phyloP scores from a whole-genome alignment of 208 protist species.

The Acanthamoeba lenticulata region DNA sequence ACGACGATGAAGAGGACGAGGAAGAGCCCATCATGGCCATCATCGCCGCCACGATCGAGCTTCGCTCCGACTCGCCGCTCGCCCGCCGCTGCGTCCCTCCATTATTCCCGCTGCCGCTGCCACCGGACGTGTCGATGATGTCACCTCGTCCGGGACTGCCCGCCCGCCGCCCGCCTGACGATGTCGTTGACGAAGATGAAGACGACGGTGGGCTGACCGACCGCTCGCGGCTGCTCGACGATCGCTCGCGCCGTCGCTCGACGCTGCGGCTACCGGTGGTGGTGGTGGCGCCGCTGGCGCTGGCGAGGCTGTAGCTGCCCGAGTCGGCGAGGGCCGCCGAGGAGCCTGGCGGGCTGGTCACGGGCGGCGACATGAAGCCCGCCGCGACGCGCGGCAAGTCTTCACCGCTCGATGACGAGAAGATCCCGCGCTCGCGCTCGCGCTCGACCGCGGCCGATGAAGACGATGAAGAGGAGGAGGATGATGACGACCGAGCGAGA shows the following conservation, averaged over 20 bases:
- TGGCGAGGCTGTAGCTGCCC: not conserved
- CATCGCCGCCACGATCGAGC: conserved; percentile 27
- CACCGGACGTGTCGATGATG: not conserved
- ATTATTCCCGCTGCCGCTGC: not conserved
- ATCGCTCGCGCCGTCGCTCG: not conserved
- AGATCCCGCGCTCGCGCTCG: not conserved
- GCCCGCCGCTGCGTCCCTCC: not conserved
- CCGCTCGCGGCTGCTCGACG: not conserved
- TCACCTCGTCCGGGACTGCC: not conserved
- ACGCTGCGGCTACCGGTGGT: not conserved
- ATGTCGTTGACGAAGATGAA: too few relatives aligned
- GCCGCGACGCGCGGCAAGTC: not conserved
- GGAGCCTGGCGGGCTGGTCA: not conserved
- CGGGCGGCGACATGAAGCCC: not conserved
- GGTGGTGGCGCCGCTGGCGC: not conserved
- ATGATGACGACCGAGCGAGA: too few relatives aligned
- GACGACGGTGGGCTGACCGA: not conserved
- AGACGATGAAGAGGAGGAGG: too few relatives aligned
- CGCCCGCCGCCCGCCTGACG: not conserved
- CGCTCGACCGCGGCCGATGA: not conserved
- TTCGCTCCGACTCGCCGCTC: conserved; percentile 16
- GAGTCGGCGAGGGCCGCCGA: not conserved
- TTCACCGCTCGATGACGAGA: conserved; percentile 31
- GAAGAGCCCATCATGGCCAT: conserved; percentile 21
- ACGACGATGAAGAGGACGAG: too few relatives aligned